Evolutionary conservation across 2,329 filamentous ascomycete genomes (phyloP), one percentile per base, ranked within the genome.

Genomic region (Botrytis medusae): DNA sequence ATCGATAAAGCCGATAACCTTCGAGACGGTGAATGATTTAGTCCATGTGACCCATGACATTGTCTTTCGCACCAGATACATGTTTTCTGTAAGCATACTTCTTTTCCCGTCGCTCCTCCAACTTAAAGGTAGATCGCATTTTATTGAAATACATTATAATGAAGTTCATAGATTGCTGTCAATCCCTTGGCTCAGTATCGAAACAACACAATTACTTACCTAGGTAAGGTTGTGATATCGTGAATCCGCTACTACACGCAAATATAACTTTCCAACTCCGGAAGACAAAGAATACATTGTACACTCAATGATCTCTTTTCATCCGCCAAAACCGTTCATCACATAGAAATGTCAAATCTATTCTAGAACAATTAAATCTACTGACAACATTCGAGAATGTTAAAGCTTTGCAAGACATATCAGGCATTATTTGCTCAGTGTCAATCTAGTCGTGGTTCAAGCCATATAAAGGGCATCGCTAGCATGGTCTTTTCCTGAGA

Each of bases 1-100:
- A 71, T 71, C 69, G 69, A 71, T 71, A 71, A 64, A 48, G 59
- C 32, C 69, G 69, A 71, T 69, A 61, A 37, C 64, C 51, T 37
- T 46, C 16, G 51, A 40, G 34, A 72, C 29, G 29, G 48, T 72
- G 48, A 37, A 61, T 60, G 34, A 60, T 61, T 62, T 61, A 18
- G 40, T 51, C 61, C 63, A 34, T 44, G 46, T 71, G 69, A 71
- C 44, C 32, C 46, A 48, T 32, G 32, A 32, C 25, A 20, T 40
- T 34, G 37, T 14, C 12, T 40, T 40, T 68, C 32, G 40, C 29
- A n/a, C 20, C 20, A n/a, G 7, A 42, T 63, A 32, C 18, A 63
- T 63, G 44, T 25, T 46, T 29, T 37, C 29, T 51, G 2, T 9
- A 18, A 51, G 37, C 12, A 51, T 8, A 46, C n/a, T 46, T 65